Conservation (phyloP, 2,329 filamentous ascomycete species). For the Aureobasidium namibiae region DNA sequence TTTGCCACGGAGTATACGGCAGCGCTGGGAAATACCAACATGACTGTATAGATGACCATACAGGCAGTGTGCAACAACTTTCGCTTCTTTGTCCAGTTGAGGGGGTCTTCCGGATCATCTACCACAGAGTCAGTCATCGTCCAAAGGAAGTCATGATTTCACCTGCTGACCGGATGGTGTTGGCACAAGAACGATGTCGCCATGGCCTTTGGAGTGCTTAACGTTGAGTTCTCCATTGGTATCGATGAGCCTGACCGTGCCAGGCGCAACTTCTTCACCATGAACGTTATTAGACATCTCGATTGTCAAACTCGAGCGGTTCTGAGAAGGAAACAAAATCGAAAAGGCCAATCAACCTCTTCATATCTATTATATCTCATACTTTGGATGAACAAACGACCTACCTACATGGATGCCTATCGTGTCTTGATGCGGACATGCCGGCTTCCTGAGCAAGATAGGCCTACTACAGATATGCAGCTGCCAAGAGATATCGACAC, state of each 20-base stretch:
- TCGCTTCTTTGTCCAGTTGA: conserved; percentile 18
- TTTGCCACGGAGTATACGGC: conserved; percentile 16
- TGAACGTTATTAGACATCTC: neutral
- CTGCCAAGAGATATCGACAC: neutral
- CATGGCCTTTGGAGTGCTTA: conserved; percentile 28
- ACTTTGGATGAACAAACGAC: neutral
- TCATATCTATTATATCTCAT: too few species aligned
- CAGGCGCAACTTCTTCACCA: conserved; percentile 21
- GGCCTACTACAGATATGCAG: neutral
- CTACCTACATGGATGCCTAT: neutral
- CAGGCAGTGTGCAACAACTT: conserved; percentile 17
- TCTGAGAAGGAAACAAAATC: neutral
- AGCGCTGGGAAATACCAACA: conserved; percentile 26
- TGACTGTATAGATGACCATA: conserved; percentile 24
- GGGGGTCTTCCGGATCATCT: conserved; percentile 20
- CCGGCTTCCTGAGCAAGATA: neutral
- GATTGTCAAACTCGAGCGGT: neutral
- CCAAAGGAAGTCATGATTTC: neutral
- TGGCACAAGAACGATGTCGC: conserved; percentile 34
- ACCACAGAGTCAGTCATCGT: neutral
- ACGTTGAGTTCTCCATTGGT: conserved; percentile 29
- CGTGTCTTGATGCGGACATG: neutral
- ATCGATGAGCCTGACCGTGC: conserved; percentile 37
- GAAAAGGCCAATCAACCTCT: neutral
- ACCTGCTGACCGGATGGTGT: conserved; percentile 28